Evolutionary conservation across 805 yeast species (phyloP), one percentile per base, ranked within the genome.

Genomic region (Yamadazyma sp.): DNA sequence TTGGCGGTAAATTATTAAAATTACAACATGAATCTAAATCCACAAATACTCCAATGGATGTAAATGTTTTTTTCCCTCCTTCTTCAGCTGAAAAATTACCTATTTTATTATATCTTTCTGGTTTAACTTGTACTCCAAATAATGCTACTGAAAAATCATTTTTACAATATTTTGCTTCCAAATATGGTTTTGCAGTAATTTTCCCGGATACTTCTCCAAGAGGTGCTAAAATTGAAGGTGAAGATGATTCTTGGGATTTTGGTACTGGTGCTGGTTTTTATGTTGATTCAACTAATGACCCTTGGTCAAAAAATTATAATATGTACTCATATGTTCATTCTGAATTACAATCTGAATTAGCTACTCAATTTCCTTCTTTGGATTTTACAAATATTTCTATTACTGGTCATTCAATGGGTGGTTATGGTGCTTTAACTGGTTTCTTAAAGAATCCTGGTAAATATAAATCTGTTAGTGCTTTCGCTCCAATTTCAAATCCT

Each of bases 341-440:
- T 24, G 98, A 91, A 56, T 69, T 91, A 40, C 81, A 82, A 24
- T 60, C 62, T 16, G 61, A 60, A 19, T 64, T 86, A 46, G 58
- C 72, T 10, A 53, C 53, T 19, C 58, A 62, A 12, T 72, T 58
- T 36, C 41, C 63, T 2, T 58, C 61, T 26, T 64, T 91, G 41
- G 87, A 91, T 58, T 79, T 82, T 43, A 56, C 62, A 25, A 80
- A 75, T 26, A 72, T 80, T 33, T 75, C 91, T 14, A 77, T 91
- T 45, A 79, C 93, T n/a, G 98, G 98, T 28, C 98, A 93, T 59
- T 93, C 98, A 1, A 93, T 93, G 98, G 98, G 98, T 33, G 98
- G 98, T 1, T 86, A 76, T 56, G 98, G 98, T 38, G 95, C 98
- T 0, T 61, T 91, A 41, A 65, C 82, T 41, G 73, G 76, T 11